phyloP scores from a whole-genome alignment of 2,329 filamentous ascomycete genomes.

The Botrytis porri region DNA sequence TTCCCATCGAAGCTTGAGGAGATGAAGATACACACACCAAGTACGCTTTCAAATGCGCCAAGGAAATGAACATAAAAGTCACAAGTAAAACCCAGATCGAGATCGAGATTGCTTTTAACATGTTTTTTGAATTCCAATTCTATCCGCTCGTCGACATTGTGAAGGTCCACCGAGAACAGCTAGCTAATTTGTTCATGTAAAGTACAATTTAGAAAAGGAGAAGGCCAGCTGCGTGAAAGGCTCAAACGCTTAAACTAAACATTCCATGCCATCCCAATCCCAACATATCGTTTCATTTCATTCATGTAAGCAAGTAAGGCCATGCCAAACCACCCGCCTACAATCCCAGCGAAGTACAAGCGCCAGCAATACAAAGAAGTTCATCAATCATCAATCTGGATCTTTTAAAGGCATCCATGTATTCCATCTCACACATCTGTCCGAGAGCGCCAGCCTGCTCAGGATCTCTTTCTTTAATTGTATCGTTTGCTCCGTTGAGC shows the following conservation, averaged over 20 bases:
- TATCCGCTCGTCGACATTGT: not conserved
- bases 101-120: not conserved
- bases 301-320: slow-evolving; percentile 5
- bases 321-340: not conserved
- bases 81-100: not conserved
- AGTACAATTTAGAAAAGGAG: slow-evolving; percentile 9
- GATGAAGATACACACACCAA: not conserved
- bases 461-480: not conserved
- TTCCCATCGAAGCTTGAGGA: not conserved
- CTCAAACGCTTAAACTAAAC: slow-evolving; percentile 1
- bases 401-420: not conserved
- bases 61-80: not conserved
- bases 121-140: not conserved
- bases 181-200: not conserved
- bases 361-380: slow-evolving; percentile 7
- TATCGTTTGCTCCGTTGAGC: not conserved
- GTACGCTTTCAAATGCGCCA: not conserved
- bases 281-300: not conserved
- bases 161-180: not conserved
- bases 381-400: slow-evolving; percentile 14
- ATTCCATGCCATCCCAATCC: not conserved
- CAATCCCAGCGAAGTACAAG: slow-evolving; percentile 11
- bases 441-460: slow-evolving; percentile 11
- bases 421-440: not conserved
- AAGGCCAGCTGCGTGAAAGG: slow-evolving; percentile 10